Evolutionary conservation across 2,329 filamentous ascomycete species (phyloP).

Genomic region (Nothophaeocryptopus gaeumannii): DNA sequence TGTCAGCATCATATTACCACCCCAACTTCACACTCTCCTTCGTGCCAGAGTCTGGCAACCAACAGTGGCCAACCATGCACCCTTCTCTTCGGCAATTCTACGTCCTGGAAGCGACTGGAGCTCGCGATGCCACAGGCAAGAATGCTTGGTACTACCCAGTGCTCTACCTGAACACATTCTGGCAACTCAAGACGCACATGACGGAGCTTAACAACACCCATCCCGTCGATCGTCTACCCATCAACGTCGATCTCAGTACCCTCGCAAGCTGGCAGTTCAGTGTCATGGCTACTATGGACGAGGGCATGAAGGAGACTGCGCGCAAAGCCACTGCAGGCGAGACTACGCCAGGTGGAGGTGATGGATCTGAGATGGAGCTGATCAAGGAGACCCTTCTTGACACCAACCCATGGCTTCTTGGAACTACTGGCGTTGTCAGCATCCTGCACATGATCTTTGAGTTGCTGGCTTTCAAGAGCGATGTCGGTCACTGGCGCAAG

Average conservation of each 20-base stretch:
- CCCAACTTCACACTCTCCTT: conserved; percentile 89
- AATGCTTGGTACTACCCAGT: conserved; percentile 94
- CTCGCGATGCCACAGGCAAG: conserved; percentile 77
- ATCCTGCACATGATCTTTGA: conserved; percentile 94
- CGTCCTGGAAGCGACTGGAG: conserved; percentile 73
- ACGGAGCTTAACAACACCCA: conserved; percentile 86
- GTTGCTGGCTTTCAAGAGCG: conserved; percentile 92
- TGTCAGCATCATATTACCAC: conserved; percentile 85
- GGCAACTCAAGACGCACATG: conserved; percentile 93
- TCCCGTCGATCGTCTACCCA: conserved; percentile 76
- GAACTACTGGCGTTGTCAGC: conserved; percentile 77
- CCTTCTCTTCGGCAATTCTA: conserved; percentile 75
- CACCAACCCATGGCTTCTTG: conserved; percentile 87
- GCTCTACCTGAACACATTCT: conserved; percentile 92
- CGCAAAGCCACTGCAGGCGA: conserved; percentile 73
- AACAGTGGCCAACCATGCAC: conserved; percentile 64
- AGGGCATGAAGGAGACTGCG: conserved; percentile 79
- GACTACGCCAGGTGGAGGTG: conserved; percentile 70
- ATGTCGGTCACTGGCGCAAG: conserved; percentile 96
- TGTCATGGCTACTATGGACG: conserved; percentile 78
- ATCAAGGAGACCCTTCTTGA: conserved; percentile 94
- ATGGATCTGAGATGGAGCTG: conserved; percentile 93
- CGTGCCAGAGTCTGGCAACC: conserved; percentile 72
- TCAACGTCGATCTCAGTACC: conserved; percentile 81
- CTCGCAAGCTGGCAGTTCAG: conserved; percentile 85